Evolutionary conservation across 768 basidiomycete species (phyloP).

Genomic region (Panellus pusillus): DNA sequence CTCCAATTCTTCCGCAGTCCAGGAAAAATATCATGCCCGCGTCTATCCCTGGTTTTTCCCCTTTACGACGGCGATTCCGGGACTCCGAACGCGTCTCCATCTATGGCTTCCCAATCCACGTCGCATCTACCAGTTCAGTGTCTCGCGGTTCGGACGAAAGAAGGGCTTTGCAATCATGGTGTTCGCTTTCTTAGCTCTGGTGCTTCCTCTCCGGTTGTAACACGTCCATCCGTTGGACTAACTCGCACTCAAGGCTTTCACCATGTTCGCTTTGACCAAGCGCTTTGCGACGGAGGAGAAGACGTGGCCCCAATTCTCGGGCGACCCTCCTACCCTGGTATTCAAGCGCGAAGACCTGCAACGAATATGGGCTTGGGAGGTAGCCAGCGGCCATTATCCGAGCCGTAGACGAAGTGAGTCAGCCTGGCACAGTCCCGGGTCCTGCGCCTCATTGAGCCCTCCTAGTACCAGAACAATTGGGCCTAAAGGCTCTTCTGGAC

Average conservation of each 20-base stretch:
- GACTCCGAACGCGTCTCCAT: slow-evolving; percentile 55
- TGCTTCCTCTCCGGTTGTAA: slow-evolving; percentile 36
- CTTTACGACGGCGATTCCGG: slow-evolving; percentile 60
- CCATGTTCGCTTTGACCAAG: slow-evolving; percentile 14
- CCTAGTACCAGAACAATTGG: slow-evolving; percentile 71
- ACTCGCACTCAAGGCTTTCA: slow-evolving; percentile 7
- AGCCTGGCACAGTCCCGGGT: neutral
- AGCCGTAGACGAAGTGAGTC: slow-evolving; percentile 73
- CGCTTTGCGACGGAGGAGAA: slow-evolving; percentile 17
- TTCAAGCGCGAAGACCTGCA: slow-evolving; percentile 78
- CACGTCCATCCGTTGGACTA: neutral
- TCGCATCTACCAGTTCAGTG: slow-evolving; percentile 56
- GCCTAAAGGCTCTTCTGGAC: slow-evolving; percentile 50
- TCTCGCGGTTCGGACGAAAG: slow-evolving; percentile 57
- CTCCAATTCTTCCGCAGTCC: slow-evolving; percentile 49
- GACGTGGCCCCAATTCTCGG: slow-evolving; percentile 19
- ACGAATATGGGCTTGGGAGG: slow-evolving; percentile 95
- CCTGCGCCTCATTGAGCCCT: slow-evolving; percentile 8
- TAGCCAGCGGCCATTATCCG: slow-evolving; percentile 91
- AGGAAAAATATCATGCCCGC: slow-evolving; percentile 63
- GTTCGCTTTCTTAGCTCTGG: slow-evolving; percentile 6
- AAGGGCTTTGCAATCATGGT: slow-evolving; percentile 28
- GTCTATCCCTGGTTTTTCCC: slow-evolving; percentile 59
- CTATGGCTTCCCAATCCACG: slow-evolving; percentile 61
- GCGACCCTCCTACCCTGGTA: slow-evolving; percentile 35